phyloP scores from a whole-genome alignment of 106 monocot species.

The Acanthochlamys bracteata region DNA sequence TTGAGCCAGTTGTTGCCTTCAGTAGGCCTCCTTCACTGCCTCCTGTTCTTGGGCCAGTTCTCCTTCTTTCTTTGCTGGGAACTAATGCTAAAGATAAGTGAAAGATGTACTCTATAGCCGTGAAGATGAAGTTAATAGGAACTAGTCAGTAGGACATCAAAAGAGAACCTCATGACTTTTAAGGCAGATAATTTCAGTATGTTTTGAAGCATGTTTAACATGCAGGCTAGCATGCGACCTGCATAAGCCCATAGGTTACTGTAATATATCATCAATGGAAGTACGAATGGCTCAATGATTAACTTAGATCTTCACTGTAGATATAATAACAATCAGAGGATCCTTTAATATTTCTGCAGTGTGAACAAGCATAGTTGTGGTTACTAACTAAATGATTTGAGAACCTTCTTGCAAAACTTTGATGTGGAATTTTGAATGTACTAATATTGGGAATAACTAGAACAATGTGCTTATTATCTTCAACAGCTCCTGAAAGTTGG shows the following conservation, averaged over 20 bases:
- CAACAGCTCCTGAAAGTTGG: slow-evolving; percentile 45
- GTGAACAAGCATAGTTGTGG: not conserved
- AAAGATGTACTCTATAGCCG: slow-evolving; percentile 1
- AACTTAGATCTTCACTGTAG: slow-evolving; percentile 25
- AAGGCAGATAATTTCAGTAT: slow-evolving; percentile 16
- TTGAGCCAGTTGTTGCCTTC: slow-evolving; percentile 25
- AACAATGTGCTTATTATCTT: slow-evolving; percentile 29
- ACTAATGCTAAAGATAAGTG: slow-evolving; percentile 22
- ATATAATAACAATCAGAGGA: slow-evolving; percentile 20
- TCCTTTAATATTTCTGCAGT: slow-evolving; percentile 57
- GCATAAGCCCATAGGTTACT: slow-evolving; percentile 31
- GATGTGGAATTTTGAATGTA: not conserved
- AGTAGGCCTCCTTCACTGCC: slow-evolving; percentile 25
- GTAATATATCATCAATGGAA: slow-evolving; percentile 51
- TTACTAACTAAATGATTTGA: not conserved
- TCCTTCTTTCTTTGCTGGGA: slow-evolving; percentile 20
- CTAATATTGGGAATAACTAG: slow-evolving; percentile 45
- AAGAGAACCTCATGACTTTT: not conserved
- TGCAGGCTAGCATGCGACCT: slow-evolving; percentile 8
- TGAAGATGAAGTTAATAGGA: not conserved
- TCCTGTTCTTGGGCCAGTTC: slow-evolving; percentile 30
- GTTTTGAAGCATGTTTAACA: slow-evolving; percentile 21
- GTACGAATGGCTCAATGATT: slow-evolving; percentile 34
- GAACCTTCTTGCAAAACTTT: not conserved
- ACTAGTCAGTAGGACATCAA: too few species aligned